A percentile compares a stretch with the other conserved stretches of the same genome.
Conservation (phyloP, 257 asterid species). For the Nicotiana undulata region DNA sequence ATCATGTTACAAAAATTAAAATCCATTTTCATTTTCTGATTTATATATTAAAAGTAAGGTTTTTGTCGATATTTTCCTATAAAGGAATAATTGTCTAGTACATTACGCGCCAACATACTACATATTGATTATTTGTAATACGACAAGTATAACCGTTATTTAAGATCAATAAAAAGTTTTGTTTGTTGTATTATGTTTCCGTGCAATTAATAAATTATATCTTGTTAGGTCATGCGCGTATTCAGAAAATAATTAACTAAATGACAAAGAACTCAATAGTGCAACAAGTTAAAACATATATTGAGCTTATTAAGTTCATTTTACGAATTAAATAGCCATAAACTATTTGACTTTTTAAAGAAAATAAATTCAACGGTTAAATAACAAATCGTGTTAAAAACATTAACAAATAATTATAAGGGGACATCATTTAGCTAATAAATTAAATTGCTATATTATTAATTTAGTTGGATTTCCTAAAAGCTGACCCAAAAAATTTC, state of each 20-base stretch:
- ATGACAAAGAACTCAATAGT: background rate
- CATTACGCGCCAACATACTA: background rate
- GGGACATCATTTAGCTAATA: background rate
- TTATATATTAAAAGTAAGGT: too few species aligned
- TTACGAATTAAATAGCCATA: background rate
- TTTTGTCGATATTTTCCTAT: background rate
- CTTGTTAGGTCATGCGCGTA: background rate
- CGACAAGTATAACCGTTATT: too few species aligned
- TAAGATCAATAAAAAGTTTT: background rate
- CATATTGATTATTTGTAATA: too few species aligned
- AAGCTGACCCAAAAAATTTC: background rate
- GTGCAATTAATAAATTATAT: background rate
- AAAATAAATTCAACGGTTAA: too few species aligned
- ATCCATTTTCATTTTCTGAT: background rate
- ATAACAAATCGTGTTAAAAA: too few species aligned
- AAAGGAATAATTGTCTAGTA: background rate
- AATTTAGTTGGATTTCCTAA: background rate
- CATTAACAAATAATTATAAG: too few species aligned
- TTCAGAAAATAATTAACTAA: background rate
- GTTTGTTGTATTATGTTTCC: background rate
- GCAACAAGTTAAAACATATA: background rate
- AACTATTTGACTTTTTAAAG: too few species aligned
- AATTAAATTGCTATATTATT: background rate
- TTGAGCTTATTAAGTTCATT: background rate
- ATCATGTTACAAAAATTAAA: background rate